These are phyloP conservation scores for Xanthoconium purpureum DNA, from an alignment of 768 basidiomycete genomes.

Conservation along the genomic window DNA sequence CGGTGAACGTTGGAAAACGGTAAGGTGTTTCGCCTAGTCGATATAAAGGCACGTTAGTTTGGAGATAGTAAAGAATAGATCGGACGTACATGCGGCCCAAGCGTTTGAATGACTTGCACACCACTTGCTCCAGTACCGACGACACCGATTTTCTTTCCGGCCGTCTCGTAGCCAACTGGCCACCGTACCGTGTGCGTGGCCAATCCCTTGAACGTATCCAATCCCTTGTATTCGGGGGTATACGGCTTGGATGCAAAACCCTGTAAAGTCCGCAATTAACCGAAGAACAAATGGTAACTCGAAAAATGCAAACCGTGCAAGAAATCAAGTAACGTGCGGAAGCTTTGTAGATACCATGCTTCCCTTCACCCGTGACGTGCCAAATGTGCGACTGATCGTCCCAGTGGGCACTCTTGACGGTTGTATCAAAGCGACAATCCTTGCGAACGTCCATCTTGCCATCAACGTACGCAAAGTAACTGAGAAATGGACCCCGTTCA, in stretches of 20 bases:
- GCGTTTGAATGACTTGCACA: slow-evolving; percentile 4
- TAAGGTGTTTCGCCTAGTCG: slow-evolving; percentile 4
- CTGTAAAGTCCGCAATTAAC: background rate
- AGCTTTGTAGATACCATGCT: slow-evolving; percentile 1
- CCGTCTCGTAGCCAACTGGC: slow-evolving; percentile 4
- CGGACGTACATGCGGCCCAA: slow-evolving; percentile 4
- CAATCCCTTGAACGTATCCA: slow-evolving; percentile 6
- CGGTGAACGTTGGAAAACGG: slow-evolving; percentile 12
- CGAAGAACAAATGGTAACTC: background rate
- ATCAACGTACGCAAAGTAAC: slow-evolving; percentile 7
- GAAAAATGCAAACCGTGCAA: slow-evolving; percentile 2
- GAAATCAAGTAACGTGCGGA: slow-evolving; percentile 2
- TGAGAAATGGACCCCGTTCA: background rate
- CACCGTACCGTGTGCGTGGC: slow-evolving; percentile 1
- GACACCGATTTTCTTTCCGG: slow-evolving; percentile 11
- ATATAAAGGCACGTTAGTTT: background rate
- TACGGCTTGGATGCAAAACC: slow-evolving; percentile 8
- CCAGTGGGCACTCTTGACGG: slow-evolving; percentile 10
- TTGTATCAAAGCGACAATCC: slow-evolving; percentile 11
- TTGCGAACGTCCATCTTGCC: slow-evolving; percentile 11
- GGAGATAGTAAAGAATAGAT: background rate
- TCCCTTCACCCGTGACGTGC: slow-evolving; percentile 5
- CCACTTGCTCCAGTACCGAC: slow-evolving; percentile 9
- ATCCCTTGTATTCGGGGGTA: slow-evolving; percentile 1
- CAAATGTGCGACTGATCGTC: slow-evolving; percentile 5